phyloP scores from a whole-genome alignment of 2,329 filamentous ascomycete species.

The Aaosphaeria arxii region DNA sequence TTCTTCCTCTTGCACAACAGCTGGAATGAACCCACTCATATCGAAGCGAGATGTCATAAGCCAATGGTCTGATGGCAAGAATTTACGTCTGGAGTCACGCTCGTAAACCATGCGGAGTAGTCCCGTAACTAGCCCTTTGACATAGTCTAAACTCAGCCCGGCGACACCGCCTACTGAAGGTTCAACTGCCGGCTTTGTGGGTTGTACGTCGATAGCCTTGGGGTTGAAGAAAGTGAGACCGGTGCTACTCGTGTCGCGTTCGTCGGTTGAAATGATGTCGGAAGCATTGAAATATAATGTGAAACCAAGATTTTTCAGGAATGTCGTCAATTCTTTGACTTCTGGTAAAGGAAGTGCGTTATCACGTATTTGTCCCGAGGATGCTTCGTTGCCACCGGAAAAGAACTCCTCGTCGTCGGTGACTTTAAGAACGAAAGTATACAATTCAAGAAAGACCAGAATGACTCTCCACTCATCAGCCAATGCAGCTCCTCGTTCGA shows the following conservation, averaged over 20 bases:
- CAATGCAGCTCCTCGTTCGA: slow-evolving; percentile 40
- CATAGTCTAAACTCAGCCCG: slow-evolving; percentile 72
- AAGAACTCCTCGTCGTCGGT: slow-evolving; percentile 98
- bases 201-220: slow-evolving; percentile 14
- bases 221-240: slow-evolving; percentile 36
- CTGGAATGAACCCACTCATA: slow-evolving; percentile 81
- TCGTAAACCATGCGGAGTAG: slow-evolving; percentile 88
- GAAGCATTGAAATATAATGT: slow-evolving; percentile 80
- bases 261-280: slow-evolving; percentile 53
- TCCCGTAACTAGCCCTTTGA: slow-evolving; percentile 76
- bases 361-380: slow-evolving; percentile 39
- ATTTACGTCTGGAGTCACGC: slow-evolving; percentile 82
- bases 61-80: slow-evolving; percentile 84
- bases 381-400: slow-evolving; percentile 44
- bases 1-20: slow-evolving; percentile 86
- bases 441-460: slow-evolving; percentile 88
- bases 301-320: slow-evolving; percentile 89
- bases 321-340: slow-evolving; percentile 71
- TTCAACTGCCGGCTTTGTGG: slow-evolving; percentile 27
- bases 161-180: slow-evolving; percentile 59
- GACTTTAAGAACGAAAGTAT: slow-evolving; percentile 85
- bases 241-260: slow-evolving; percentile 48
- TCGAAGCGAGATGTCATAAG: slow-evolving; percentile 86
- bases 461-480: slow-evolving; percentile 82
- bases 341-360: slow-evolving; percentile 70